Evolutionary conservation across 306 rosid genomes (phyloP), one percentile per base, ranked within the genome.

Genomic region (Gillenia trifoliata): DNA sequence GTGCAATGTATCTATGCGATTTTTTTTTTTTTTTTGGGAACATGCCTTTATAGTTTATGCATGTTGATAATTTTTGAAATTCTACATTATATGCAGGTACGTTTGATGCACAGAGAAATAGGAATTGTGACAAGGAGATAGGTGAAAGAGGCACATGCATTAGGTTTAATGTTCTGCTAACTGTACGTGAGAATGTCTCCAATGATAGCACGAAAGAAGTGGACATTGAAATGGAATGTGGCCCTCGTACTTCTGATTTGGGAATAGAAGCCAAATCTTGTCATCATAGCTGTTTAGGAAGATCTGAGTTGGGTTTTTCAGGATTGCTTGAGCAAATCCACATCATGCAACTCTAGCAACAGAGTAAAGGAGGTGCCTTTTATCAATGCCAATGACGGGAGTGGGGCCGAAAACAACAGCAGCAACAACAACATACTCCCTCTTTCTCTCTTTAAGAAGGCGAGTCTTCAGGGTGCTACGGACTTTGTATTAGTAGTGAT

Each of bases 61-160:
- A 43, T 43, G 50, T 43, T 13, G 50, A 43, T 43, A 43, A 12
- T 43, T 43, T 60, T 60, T 11, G 5, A 29, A 60, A 60, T 60
- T 62, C 26, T 72, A 29, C 71, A 38, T 19, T 59, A 57, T 60
- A 56, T 56, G 22, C 20, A 89, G 97, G 98, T 91, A 60, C 88
- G 89, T 30, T 77, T 91, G 84, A 93, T 91, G 98, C 86, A 84
- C 66, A 96, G 96, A 55, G 97, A 91, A 17, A 87, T 91, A 75
- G 62, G 47, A 71, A 87, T 93, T 69, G 78, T 87, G 70, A 93
- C 56, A 93, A 93, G 67, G 91, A 87, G 29, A 69, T 68, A 0
- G 92, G 89, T 1, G 88, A 91, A 67, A 85, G 71, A 62, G 96
- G 96, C 64, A 82, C 91, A 10, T 89, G 96, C 68, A 87, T 93